Evolutionary conservation across 2,329 filamentous ascomycete species (phyloP), one percentile per base, ranked within the genome.

Genomic region (Ceratocystis destructans): DNA sequence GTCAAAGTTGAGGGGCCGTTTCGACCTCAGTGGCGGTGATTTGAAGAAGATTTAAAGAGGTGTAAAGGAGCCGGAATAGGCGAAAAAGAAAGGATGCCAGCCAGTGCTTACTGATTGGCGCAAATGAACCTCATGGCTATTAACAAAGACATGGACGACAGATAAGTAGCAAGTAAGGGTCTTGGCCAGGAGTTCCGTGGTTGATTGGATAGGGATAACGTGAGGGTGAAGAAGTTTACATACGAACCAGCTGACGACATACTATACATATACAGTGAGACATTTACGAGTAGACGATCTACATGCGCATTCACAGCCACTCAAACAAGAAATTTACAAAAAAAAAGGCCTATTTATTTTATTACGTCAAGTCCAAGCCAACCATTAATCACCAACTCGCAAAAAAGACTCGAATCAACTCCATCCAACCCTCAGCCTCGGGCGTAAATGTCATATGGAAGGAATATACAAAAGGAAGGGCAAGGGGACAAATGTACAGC

Each of bases 1-100:
- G 76, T 83, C 66, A 81, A 79, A 72, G 77, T 83, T 55, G 81
- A 84, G 28, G 79, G 79, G 2, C 79, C 80, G 22, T 81, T 76
- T 64, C 72, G 75, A 66, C 45, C 45, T 22, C 65, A 68, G 48
- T 68, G 65, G 65, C 48, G 63, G 20, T 65, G 66, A 68, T 41
- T 33, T 31, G 17, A 71, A 25, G 31, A 28, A 25, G 28, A 46
- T 28, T 55, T 22, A 48, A 48, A 33, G 33, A 37, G 37, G n/a
- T 10, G 57, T 3, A 17, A 55, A 17, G 37, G n/a, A 7, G 6
- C 6, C 1, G 45, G 37, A 20, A 25, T 48, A 45, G 7, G 41
- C 28, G 17, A 10, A 22, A 4, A 7, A 20, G 46, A 50, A 44
- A 62, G n/a, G 41, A 62, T 57, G 20, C 65, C 48, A 64, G 57